Evolutionary conservation across 768 basidiomycete genomes (phyloP).

Genomic region (Lactifluus piperatus): DNA sequence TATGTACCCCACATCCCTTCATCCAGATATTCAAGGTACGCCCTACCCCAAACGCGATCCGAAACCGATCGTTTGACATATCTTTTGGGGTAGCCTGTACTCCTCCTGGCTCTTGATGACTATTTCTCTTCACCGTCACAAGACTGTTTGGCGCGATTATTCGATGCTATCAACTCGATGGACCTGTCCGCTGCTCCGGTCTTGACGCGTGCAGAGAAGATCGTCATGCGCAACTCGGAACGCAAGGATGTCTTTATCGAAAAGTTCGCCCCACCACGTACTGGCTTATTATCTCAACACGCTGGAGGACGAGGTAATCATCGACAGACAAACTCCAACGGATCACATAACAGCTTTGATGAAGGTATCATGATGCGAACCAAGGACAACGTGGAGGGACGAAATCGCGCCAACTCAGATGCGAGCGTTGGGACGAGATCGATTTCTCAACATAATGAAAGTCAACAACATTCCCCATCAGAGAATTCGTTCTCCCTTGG

Average conservation of each 20-base stretch:
- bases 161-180: slow-evolving; percentile 90
- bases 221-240: slow-evolving; percentile 84
- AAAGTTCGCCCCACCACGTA: slow-evolving; percentile 41
- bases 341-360: slow-evolving; percentile 63
- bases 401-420: slow-evolving; percentile 12
- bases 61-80: neutral
- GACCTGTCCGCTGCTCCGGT: slow-evolving; percentile 71
- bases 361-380: slow-evolving; percentile 47
- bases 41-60: neutral
- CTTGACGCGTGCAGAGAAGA: slow-evolving; percentile 73
- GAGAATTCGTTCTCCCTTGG: slow-evolving; percentile 71
- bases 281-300: slow-evolving; percentile 3
- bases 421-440: neutral
- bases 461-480: slow-evolving; percentile 49
- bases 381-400: slow-evolving; percentile 5
- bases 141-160: slow-evolving; percentile 82
- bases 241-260: slow-evolving; percentile 89
- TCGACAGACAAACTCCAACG: slow-evolving; percentile 25
- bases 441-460: slow-evolving; percentile 23
- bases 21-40: slow-evolving; percentile 92
- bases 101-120: slow-evolving; percentile 90
- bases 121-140: slow-evolving; percentile 87
- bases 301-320: slow-evolving; percentile 9
- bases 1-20: slow-evolving; percentile 87
- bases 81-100: slow-evolving; percentile 66